Percentiles rank a stretch among this genome's conserved stretches.
Evolutionary conservation across 306 rosid genomes (phyloP).

Genomic region (Amphicarpaea edgeworthii): DNA sequence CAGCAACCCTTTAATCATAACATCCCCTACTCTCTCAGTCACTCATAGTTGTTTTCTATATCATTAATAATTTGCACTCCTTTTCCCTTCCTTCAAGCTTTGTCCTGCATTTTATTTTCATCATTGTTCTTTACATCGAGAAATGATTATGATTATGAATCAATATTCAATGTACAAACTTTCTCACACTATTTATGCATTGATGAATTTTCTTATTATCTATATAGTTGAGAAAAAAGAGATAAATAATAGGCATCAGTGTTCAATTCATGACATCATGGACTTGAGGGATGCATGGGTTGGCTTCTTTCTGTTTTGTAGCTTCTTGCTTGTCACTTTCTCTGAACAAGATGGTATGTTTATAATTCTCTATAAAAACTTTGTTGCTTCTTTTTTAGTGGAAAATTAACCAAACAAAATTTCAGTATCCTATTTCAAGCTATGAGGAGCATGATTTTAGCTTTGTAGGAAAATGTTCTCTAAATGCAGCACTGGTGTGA

Average conservation of each 20-base stretch:
- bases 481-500: not conserved
- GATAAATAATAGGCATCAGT: conserved; percentile 26
- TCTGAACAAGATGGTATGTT: conserved; percentile 76
- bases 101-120: conserved; percentile 33
- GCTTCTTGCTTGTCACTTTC: conserved; percentile 58
- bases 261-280: conserved; percentile 48
- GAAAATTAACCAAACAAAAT: not conserved
- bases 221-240: conserved; percentile 40
- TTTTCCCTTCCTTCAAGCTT: conserved; percentile 59
- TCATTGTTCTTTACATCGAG: conserved; percentile 32
- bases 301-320: conserved; percentile 58
- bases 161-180: conserved; percentile 39
- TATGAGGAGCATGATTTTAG: conserved; percentile 5
- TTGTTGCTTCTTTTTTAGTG: not conserved
- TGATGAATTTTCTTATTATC: conserved; percentile 40
- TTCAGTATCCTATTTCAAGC: not conserved
- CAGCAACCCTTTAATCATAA: too few relatives aligned
- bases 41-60: too few relatives aligned
- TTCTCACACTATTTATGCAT: conserved; percentile 34
- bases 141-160: conserved; percentile 10
- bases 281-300: conserved; percentile 50
- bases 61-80: conserved; percentile 21
- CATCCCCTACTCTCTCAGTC: too few relatives aligned
- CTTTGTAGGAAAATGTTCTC: not conserved
- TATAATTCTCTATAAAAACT: conserved; percentile 16